A percentile compares a stretch with the other conserved stretches of the same genome.
phyloP scores from a whole-genome alignment of 108 stramenopile genomes.

The Nitzschia sp. region DNA sequence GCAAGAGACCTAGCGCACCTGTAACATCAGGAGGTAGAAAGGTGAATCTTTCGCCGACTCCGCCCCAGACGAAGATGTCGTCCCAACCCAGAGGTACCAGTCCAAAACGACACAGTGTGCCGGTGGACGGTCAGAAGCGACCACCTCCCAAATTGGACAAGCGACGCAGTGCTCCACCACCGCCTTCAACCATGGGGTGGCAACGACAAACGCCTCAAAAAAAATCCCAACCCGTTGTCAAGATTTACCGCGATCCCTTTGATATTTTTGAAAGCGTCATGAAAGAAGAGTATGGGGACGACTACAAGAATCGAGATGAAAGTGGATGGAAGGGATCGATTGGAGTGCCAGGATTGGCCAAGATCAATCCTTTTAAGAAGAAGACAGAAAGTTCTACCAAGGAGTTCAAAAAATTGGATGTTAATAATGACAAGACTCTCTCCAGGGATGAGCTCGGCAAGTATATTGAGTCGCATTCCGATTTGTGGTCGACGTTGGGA shows the following conservation, averaged over 20 bases:
- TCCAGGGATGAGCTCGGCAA: slow-evolving; percentile 20
- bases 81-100: background rate
- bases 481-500: slow-evolving; percentile 10
- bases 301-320: slow-evolving; percentile 10
- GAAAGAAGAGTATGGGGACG: slow-evolving; percentile 22
- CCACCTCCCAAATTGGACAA: no score
- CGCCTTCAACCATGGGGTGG: background rate
- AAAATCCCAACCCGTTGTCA: background rate
- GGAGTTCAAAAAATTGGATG: slow-evolving; percentile 20
- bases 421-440: slow-evolving; percentile 14
- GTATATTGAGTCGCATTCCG: slow-evolving; percentile 10
- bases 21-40: background rate
- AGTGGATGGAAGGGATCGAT: slow-evolving; percentile 18
- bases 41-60: background rate
- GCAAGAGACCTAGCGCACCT: background rate
- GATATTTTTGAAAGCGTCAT: slow-evolving; percentile 17
- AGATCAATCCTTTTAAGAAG: slow-evolving; percentile 14
- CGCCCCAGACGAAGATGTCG: background rate
- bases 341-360: slow-evolving; percentile 5
- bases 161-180: background rate
- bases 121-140: background rate
- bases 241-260: slow-evolving; percentile 19
- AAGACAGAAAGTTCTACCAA: slow-evolving; percentile 9
- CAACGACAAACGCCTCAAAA: background rate
- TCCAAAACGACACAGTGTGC: slow-evolving; percentile 3